A percentile compares a stretch with the other conserved stretches of the same genome.
Evolutionary conservation across 768 basidiomycete genomes (phyloP).

Genomic region (Lyophyllum shimeji): DNA sequence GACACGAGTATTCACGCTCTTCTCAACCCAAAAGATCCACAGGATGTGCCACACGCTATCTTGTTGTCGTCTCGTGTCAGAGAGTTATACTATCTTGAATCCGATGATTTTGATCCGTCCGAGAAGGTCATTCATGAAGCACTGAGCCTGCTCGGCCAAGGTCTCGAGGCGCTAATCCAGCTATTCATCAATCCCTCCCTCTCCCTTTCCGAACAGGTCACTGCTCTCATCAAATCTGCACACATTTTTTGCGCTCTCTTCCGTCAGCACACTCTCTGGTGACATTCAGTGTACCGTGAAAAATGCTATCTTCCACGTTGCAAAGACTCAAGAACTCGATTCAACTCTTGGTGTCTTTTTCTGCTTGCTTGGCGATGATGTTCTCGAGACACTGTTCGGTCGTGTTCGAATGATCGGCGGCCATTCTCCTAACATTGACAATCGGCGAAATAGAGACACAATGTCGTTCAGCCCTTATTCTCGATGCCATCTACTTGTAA

Average conservation of each 20-base stretch:
- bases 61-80: conserved; percentile 20
- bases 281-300: conserved; percentile 30
- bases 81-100: conserved; percentile 17
- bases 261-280: conserved; percentile 23
- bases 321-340: conserved; percentile 25
- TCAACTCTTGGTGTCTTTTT: conserved; percentile 15
- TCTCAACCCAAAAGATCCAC: conserved; percentile 26
- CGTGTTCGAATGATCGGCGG: conserved; percentile 24
- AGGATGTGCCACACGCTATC: conserved; percentile 32
- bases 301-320: conserved; percentile 22
- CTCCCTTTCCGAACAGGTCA: conserved; percentile 27
- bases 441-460: conserved; percentile 16
- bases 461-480: conserved; percentile 16
- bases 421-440: conserved; percentile 20
- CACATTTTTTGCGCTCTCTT: conserved; percentile 25
- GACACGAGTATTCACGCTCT: conserved; percentile 18
- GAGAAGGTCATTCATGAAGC: conserved; percentile 17
- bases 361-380: conserved; percentile 25
- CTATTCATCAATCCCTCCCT: conserved; percentile 22
- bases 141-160: conserved; percentile 25
- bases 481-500: conserved; percentile 18
- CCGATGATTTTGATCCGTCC: conserved; percentile 12
- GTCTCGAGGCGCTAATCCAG: conserved; percentile 24
- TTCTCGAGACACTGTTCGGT: conserved; percentile 27
- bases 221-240: conserved; percentile 20